Base-by-base conservation (phyloP, 768 basidiomycete genomes). In the Strobilomyces confusus region DNA sequence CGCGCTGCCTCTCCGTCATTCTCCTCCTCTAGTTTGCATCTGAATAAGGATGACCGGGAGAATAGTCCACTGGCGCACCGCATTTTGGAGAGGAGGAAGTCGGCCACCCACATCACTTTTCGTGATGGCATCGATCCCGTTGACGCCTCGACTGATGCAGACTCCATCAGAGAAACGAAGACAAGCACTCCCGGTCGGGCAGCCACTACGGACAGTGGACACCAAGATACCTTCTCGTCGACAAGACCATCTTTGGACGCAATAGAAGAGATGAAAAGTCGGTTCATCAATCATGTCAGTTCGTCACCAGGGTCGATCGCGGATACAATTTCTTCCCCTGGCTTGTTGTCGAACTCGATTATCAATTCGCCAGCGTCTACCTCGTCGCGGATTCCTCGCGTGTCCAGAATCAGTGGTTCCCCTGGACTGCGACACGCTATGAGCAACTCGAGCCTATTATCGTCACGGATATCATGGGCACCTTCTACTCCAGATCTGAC, bases 211-310 rank as follows among this genome's bases (percentile, higher is more conserved):
- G 66, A 38, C 29, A 58, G 38, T 48, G 45, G 53, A 54, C 40
- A 56, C 55, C 37, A 55, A 57, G 51, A 68, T 51, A 4, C 23
- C n/a, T 30, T 32, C 20, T 40, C 42, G 5, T 57, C 47, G 4
- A 60, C 55, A 22, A 49, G 65, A 20, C 73, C 76, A 8, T 77
- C 77, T 7, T 63, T 70, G 25, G 80, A 81, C 22, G 80, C 81
- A 2, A 72, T 84, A 43, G 79, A 84, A 63, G 80, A 83, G 59
- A 82, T 86, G 80, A 87, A 84, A 67, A 75, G 69, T 58, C 72
- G 82, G 37, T 79, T 84, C 58, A 65, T 82, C 48, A 65, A 64
- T 44, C 72, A 69, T 58, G 58, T 56, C 3, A 45, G 55, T 22
- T 59, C 71, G 9, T 66, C 72, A 14, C 61, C 64, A 13, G 53